Base-by-base conservation (phyloP, 179 eudicot species). In the Patellifolia procumbens region DNA sequence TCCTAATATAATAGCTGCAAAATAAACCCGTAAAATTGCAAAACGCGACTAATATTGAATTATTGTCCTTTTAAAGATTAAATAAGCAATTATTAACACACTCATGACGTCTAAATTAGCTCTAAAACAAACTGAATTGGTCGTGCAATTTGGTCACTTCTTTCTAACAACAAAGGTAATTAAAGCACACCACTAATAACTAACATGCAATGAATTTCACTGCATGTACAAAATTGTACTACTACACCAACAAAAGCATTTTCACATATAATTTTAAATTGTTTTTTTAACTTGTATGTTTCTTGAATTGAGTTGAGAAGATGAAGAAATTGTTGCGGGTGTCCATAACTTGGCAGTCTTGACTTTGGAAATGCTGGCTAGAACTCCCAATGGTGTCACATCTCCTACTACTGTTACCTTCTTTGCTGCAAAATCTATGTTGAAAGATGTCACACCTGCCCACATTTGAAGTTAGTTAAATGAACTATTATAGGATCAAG, bases 331-430 rank as follows among this genome's bases (percentile, higher is more conserved):
- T 7, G 83, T 34, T 3, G 92, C 83, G 37, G 90, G 87, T 51
- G 89, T 83, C 98, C 97, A 92, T 67, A 94, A 83, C 72, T 92
- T 88, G 0, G 98, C 98, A 22, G 86, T 81, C 79, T 93, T 93
- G 76, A 94, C 96, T 80, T 86, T 92, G 3, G 98, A 89, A 82
- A 94, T 78, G 82, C 92, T 94, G 34, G 91, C 71, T 59, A 94
- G 83, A 24, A 92, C 96, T 24, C 80, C 86, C 35, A 86, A 61
- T 7, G 97, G 96, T 7, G 91, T 94, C 76, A 94, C 88, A 19
- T 89, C 87, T 42, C 98, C 98, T 1, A 87, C 74, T 19, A 94
- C 81, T 9, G 90, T 94, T 75, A 94, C 98, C 71, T 89, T 92
- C 86, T 92, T 94, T 58, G 90, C 76, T 22, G 76, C 91, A 48